Percentiles rank a stretch among this genome's conserved stretches.
These are phyloP conservation scores for Colletotrichum limetticola DNA, from an alignment of 2,329 filamentous ascomycete species.

Conservation along the genomic window DNA sequence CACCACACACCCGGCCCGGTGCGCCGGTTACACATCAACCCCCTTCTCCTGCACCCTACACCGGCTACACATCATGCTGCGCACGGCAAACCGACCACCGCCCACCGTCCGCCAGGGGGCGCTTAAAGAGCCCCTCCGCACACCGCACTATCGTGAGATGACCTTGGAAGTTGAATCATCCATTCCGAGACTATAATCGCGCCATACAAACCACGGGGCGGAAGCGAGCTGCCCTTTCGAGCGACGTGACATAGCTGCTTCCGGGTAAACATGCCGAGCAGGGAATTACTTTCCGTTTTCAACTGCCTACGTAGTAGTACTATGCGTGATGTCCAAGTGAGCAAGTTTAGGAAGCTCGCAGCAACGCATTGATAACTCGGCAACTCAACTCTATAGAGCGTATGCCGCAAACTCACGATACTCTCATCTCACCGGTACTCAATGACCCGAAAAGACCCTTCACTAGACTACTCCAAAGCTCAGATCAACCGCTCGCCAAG, in stretches of 20 bases:
- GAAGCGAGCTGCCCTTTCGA: background rate
- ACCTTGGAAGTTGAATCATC: background rate
- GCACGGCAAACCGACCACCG: background rate
- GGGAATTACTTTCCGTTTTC: background rate
- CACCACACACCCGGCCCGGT: conserved; percentile 1
- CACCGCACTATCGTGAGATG: background rate
- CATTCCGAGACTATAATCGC: background rate
- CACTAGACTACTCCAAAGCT: background rate
- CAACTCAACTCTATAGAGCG: background rate
- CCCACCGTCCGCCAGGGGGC: background rate
- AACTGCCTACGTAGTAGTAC: background rate
- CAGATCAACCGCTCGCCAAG: background rate
- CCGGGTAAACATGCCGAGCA: background rate
- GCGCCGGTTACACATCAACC: background rate
- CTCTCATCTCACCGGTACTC: too few species aligned
- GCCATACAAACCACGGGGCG: background rate
- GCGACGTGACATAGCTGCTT: background rate
- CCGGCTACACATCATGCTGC: background rate
- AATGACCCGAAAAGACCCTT: background rate
- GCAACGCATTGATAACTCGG: too few species aligned
- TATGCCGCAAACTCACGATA: background rate
- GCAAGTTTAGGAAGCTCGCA: background rate
- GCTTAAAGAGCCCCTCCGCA: background rate
- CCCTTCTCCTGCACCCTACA: too few species aligned
- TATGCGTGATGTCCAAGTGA: background rate